Evolutionary conservation across 2,329 filamentous ascomycete species (phyloP).

Genomic region (Plectosphaerella plurivora): DNA sequence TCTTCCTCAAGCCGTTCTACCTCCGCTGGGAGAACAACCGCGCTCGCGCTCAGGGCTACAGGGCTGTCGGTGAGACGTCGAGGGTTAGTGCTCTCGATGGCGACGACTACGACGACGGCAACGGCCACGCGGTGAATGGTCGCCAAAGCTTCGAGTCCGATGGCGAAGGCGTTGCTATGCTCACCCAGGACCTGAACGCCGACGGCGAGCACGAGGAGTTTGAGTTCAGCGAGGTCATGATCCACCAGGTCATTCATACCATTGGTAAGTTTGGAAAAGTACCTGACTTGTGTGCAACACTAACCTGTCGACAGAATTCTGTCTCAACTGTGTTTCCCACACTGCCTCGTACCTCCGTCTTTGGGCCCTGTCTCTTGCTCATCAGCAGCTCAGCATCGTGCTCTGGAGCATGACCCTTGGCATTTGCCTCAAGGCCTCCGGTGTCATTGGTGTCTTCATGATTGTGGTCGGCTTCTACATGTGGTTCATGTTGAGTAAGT

Average conservation of each 20-base stretch:
- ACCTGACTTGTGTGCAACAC: not conserved
- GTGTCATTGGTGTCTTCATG: constrained; percentile 69
- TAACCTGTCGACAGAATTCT: constrained; percentile 68
- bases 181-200: constrained; percentile 74
- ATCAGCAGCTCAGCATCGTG: constrained; percentile 95
- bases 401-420: constrained; percentile 95
- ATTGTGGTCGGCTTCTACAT: constrained; percentile 78
- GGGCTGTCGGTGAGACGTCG: constrained; percentile 84
- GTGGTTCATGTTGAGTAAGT: constrained; percentile 78
- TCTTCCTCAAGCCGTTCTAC: constrained; percentile 95
- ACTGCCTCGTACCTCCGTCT: constrained; percentile 98
- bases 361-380: constrained; percentile 93
- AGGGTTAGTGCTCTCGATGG: constrained; percentile 86
- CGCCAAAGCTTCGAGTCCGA: constrained; percentile 54
- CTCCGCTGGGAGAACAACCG: constrained; percentile 91
- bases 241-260: constrained; percentile 97
- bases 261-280: constrained; percentile 64
- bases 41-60: constrained; percentile 83
- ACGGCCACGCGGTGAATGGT: constrained; percentile 62
- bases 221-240: constrained; percentile 96
- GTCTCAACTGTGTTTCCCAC: constrained; percentile 97
- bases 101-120: constrained; percentile 63
- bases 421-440: constrained; percentile 64
- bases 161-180: constrained; percentile 79
- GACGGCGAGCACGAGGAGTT: constrained; percentile 90